Conservation (phyloP, 164 flowering plant species). For the Houttuynia cordata region DNA sequence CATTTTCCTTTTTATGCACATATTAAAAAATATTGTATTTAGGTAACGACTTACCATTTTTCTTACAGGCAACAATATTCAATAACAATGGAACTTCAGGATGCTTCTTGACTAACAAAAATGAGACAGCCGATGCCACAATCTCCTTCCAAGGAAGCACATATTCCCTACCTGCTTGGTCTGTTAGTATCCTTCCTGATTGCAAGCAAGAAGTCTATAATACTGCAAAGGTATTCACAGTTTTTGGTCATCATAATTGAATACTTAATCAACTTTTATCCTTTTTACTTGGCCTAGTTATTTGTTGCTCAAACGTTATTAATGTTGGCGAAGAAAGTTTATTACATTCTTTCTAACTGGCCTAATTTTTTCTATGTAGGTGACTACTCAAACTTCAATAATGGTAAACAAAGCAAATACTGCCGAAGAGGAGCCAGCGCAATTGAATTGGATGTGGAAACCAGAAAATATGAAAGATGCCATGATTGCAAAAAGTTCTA, state of each 20-base stretch:
- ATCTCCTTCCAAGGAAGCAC: conserved; percentile 77
- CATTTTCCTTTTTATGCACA: not conserved
- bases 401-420: conserved; percentile 29
- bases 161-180: too few species aligned
- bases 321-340: too few species aligned
- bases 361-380: not conserved
- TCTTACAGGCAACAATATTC: not conserved
- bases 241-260: not conserved
- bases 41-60: not conserved
- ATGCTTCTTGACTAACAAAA: not conserved
- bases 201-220: conserved; percentile 68
- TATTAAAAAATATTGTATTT: too few species aligned
- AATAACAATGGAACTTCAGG: not conserved
- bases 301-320: too few species aligned
- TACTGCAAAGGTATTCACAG: conserved; percentile 47
- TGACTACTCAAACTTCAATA: not conserved
- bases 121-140: conserved; percentile 26
- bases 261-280: too few species aligned
- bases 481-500: conserved; percentile 30
- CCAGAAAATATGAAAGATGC: conserved; percentile 57
- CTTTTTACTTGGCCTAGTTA: too few species aligned
- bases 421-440: conserved; percentile 29
- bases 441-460: conserved; percentile 41
- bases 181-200: conserved; percentile 88
- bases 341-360: too few species aligned